Conservation (phyloP, 495 filamentous ascomycete genomes). For the Neurospora discreta region DNA sequence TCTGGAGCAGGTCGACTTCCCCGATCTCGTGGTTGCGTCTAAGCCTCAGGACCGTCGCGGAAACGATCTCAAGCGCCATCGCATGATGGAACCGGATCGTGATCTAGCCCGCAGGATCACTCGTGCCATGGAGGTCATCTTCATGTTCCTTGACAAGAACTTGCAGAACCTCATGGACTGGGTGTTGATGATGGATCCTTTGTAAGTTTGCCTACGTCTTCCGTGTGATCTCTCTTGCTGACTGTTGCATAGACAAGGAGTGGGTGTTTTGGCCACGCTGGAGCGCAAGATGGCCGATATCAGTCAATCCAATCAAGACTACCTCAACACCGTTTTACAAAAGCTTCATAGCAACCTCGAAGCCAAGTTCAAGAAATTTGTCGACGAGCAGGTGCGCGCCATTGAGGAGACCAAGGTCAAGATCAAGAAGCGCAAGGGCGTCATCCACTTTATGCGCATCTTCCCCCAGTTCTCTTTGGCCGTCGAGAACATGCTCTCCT, state of each 20-base stretch:
- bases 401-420: slow-evolving; percentile 99
- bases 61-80: slow-evolving; percentile 57
- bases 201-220: slow-evolving; percentile 44
- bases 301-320: slow-evolving; percentile 86
- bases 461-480: slow-evolving; percentile 77
- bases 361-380: slow-evolving; percentile 71
- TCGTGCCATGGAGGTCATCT: slow-evolving; percentile 78
- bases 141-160: slow-evolving; percentile 66
- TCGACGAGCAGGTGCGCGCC: slow-evolving; percentile 87
- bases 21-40: slow-evolving; percentile 57
- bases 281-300: slow-evolving; percentile 66
- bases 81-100: slow-evolving; percentile 74
- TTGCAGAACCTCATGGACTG: slow-evolving; percentile 76
- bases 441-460: slow-evolving; percentile 85
- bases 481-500: slow-evolving; percentile 69
- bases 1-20: slow-evolving; percentile 63
- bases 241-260: slow-evolving; percentile 53
- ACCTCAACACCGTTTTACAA: slow-evolving; percentile 64
- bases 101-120: slow-evolving; percentile 67
- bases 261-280: slow-evolving; percentile 73
- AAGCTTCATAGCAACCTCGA: slow-evolving; percentile 68
- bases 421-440: slow-evolving; percentile 94
- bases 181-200: slow-evolving; percentile 65
- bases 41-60: slow-evolving; percentile 55
- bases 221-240: not conserved